Conservation (phyloP, 2,329 filamentous ascomycete species). For the Talaromyces albobiverticillius region DNA sequence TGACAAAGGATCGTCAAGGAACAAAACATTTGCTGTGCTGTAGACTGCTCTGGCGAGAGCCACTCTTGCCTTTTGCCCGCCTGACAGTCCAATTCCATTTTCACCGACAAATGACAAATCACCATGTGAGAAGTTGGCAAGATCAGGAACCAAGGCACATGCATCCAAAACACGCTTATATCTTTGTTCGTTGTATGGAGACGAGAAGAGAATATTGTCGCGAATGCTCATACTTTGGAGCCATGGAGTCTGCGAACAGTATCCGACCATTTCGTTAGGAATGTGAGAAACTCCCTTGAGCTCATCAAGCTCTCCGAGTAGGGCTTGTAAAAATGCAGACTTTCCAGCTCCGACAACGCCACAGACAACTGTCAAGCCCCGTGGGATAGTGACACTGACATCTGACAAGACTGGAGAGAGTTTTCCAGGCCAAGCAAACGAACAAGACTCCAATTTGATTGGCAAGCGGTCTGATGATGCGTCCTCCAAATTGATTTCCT, state of each 20-base stretch:
- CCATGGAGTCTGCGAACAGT: constrained; percentile 66
- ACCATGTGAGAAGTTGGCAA: constrained; percentile 61
- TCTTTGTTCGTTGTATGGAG: constrained; percentile 64
- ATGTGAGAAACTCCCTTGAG: constrained; percentile 50
- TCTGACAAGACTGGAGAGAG: constrained; percentile 54
- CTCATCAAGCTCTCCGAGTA: constrained; percentile 59
- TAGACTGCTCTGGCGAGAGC: constrained; percentile 62
- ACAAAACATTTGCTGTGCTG: constrained; percentile 52
- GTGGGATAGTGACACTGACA: constrained; percentile 53
- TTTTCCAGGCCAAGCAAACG: constrained; percentile 76
- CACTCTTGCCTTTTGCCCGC: constrained; percentile 60
- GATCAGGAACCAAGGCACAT: constrained; percentile 60
- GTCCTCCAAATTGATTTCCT: constrained; percentile 59
- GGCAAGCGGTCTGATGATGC: constrained; percentile 25
- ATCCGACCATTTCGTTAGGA: constrained; percentile 58
- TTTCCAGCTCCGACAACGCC: constrained; percentile 66
- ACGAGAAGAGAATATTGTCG: constrained; percentile 65
- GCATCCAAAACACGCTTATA: constrained; percentile 68
- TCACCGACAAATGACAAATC: constrained; percentile 62
- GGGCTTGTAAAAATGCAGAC: constrained; percentile 57
- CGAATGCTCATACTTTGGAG: constrained; percentile 67
- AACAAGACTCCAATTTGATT: constrained; percentile 57
- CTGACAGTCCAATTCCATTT: constrained; percentile 60
- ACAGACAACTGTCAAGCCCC: constrained; percentile 58
- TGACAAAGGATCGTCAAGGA: constrained; percentile 60